phyloP scores from a whole-genome alignment of 2,329 filamentous ascomycete genomes.

The Albifimbria verrucaria region DNA sequence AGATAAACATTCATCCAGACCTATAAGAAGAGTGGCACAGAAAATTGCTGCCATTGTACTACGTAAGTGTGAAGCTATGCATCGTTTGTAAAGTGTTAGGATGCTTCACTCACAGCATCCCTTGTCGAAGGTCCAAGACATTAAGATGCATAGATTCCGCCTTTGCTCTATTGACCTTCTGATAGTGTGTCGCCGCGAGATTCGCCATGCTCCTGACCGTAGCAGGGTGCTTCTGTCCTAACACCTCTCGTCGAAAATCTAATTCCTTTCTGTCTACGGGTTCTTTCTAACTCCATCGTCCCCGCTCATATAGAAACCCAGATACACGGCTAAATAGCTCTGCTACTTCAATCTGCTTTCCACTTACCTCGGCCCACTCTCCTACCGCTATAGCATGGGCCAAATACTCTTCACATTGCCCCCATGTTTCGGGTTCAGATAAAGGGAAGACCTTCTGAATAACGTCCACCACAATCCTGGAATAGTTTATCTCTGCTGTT shows the following conservation, averaged over 20 bases:
- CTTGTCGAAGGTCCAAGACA: no score
- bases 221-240: conserved; percentile 8
- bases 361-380: conserved; percentile 19
- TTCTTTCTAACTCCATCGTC: conserved; percentile 21
- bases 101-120: no score
- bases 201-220: conserved; percentile 2
- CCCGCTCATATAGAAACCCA: conserved; percentile 16
- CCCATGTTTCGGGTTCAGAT: conserved; percentile 12
- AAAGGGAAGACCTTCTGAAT: conserved; percentile 18
- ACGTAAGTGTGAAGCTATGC: no score
- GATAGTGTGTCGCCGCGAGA: no score
- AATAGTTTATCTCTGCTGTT: conserved; percentile 15
- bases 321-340: conserved; percentile 13
- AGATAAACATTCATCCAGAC: no score
- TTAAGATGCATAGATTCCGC: no score
- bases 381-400: conserved; percentile 21
- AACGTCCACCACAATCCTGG: conserved; percentile 15
- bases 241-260: conserved; percentile 9
- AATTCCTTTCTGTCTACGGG: conserved; percentile 12
- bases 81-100: no score
- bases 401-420: conserved; percentile 21
- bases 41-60: no score
- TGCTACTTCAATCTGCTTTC: conserved; percentile 8
- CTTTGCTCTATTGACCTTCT: no score
- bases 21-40: no score